These are phyloP conservation scores for Sechiopsis laciniata DNA, from an alignment of 306 rosid species.

Conservation along the genomic window DNA sequence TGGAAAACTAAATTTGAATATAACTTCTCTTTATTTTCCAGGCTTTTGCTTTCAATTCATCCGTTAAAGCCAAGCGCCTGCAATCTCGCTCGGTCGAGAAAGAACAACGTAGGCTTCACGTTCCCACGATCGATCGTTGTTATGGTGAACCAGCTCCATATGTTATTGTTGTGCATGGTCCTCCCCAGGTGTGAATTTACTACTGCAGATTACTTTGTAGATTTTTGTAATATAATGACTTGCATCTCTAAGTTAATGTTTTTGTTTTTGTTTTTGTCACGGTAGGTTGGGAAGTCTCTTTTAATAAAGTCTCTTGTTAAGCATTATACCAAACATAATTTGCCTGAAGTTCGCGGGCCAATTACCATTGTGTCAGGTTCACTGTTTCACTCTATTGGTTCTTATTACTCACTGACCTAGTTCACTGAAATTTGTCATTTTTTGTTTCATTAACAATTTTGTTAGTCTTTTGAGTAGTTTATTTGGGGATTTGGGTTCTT, in stretches of 20 bases:
- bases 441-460: neutral
- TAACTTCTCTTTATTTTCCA: neutral
- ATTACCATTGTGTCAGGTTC: conserved; percentile 71
- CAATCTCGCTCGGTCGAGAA: conserved; percentile 91
- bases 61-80: conserved; percentile 67
- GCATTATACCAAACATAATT: conserved; percentile 83
- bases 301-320: conserved; percentile 67
- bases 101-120: conserved; percentile 88
- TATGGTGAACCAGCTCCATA: conserved; percentile 81
- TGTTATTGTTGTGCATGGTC: conserved; percentile 89
- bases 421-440: neutral
- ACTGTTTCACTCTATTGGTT: conserved; percentile 26
- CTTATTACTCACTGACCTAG: neutral
- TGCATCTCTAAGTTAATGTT: neutral
- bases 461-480: neutral
- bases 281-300: conserved; percentile 89
- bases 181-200: conserved; percentile 54
- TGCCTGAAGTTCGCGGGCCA: conserved; percentile 82
- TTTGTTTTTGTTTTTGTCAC: neutral
- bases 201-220: neutral
- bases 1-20: neutral
- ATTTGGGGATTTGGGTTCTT: neutral
- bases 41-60: conserved; percentile 72
- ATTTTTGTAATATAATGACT: neutral
- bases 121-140: conserved; percentile 62